Evolutionary conservation across 140 eudicot species (phyloP), one percentile per base, ranked within the genome.

Genomic region (Cichorium intybus): DNA sequence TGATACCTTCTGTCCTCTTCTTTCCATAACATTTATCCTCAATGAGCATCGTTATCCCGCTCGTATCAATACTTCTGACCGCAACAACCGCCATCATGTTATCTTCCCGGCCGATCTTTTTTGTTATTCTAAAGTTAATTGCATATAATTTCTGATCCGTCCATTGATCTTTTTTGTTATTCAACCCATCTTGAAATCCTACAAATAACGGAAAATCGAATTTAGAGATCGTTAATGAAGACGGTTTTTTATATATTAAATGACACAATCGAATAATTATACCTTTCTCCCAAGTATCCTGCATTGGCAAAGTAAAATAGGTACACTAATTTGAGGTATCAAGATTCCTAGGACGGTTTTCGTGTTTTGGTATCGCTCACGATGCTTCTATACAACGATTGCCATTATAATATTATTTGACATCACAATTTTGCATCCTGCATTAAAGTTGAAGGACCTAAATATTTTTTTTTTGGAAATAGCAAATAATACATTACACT

Each of bases 401-500:
- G 97, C 87, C 97, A 91, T 91, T 0, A 91, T 91, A 16, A 91
- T n/a, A n/a, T n/a, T 87, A 78, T 91, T 91, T 6, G 97, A 91
- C 4, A 79, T 95, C 14, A 95, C 96, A 0, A 95, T 91, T 66
- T 91, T 91, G 79, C 96, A 87, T 62, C 97, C 97, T 0, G 97
- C 96, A 12, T 91, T 91, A 70, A 78, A 87, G 75, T 91, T 91
- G 87, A 91, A 52, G 97, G 96, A 14, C 97, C 97, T 91, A 78
- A 20, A 68, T 29, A 6, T 8, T 16, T n/a, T n/a, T n/a, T n/a
- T n/a, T n/a, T n/a, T n/a, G n/a, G n/a, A n/a, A n/a, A n/a, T n/a
- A n/a, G n/a, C n/a, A n/a, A n/a, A n/a, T n/a, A n/a, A n/a, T n/a
- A n/a, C n/a, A n/a, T n/a, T n/a, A n/a, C n/a, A n/a, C n/a, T n/a